phyloP scores from a whole-genome alignment of 495 filamentous ascomycete genomes.

The Thozetella sp. region DNA sequence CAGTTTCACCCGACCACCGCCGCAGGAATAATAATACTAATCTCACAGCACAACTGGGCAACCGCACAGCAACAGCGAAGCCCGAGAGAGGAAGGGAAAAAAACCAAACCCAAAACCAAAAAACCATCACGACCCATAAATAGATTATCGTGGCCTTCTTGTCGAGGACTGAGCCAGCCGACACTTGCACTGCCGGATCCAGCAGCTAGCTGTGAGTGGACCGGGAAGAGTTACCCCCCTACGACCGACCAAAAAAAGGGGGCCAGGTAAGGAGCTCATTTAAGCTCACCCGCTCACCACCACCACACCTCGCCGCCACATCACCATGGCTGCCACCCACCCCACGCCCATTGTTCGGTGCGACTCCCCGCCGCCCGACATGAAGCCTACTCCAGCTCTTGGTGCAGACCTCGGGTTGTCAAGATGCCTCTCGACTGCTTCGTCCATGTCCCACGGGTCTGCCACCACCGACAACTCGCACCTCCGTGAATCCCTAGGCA shows the following conservation, averaged over 20 bases:
- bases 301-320: too few relatives aligned
- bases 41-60: neutral
- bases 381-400: constrained; percentile 66
- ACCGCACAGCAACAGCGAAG: constrained; percentile 3
- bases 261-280: too few relatives aligned
- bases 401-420: constrained; percentile 63
- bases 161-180: too few relatives aligned
- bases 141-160: too few relatives aligned
- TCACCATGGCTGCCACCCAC: constrained; percentile 33
- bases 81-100: too few relatives aligned
- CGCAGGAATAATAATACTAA: neutral
- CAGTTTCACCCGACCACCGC: constrained; percentile 2
- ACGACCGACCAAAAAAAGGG: too few relatives aligned
- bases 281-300: too few relatives aligned
- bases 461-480: constrained; percentile 59
- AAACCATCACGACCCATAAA: too few relatives aligned
- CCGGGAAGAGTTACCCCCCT: too few relatives aligned
- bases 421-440: constrained; percentile 76
- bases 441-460: constrained; percentile 60
- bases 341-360: constrained; percentile 36
- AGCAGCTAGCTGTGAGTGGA: too few relatives aligned
- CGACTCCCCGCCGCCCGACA: constrained; percentile 65
- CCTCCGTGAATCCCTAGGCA: constrained; percentile 47
- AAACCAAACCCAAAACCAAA: too few relatives aligned
- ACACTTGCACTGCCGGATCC: too few relatives aligned